Evolutionary conservation across 1,284 basidiomycete species (phyloP).

Genomic region (Pseudozyma sp.): DNA sequence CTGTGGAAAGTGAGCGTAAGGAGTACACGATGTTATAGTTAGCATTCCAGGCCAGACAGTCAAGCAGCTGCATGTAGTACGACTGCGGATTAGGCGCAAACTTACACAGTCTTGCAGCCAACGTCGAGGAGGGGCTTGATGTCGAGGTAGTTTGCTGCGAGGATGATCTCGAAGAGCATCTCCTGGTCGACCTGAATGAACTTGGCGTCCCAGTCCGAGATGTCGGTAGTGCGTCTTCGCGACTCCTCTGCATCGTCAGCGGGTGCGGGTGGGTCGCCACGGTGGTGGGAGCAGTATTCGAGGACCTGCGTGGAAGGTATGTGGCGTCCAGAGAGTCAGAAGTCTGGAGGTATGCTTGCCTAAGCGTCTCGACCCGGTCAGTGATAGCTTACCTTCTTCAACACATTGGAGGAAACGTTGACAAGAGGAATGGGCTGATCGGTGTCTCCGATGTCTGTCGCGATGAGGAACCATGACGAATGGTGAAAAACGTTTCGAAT

Average conservation of each 20-base stretch:
- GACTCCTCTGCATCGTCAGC: slow-evolving; percentile 82
- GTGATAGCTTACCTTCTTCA: slow-evolving; percentile 82
- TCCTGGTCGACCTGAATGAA: slow-evolving; percentile 93
- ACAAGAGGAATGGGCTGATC: slow-evolving; percentile 91
- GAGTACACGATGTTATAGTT: neutral
- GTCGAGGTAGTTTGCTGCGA: slow-evolving; percentile 99
- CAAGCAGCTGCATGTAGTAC: too few species aligned
- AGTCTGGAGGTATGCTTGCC: neutral
- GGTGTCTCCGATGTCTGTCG: slow-evolving; percentile 63
- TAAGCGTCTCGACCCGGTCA: neutral
- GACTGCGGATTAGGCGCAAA: neutral
- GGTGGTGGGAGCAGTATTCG: slow-evolving; percentile 99
- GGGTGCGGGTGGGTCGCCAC: slow-evolving; percentile 91
- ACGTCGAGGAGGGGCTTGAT: slow-evolving; percentile 99
- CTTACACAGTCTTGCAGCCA: slow-evolving; percentile 93
- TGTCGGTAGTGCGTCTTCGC: slow-evolving; percentile 96
- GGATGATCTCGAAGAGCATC: slow-evolving; percentile 98
- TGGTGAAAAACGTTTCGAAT: neutral
- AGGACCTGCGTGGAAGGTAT: slow-evolving; percentile 77
- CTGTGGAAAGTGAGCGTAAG: slow-evolving; percentile 21
- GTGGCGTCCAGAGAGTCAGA: neutral
- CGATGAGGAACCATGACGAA: neutral
- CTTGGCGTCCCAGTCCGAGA: slow-evolving; percentile 99
- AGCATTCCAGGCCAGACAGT: neutral
- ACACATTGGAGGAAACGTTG: slow-evolving; percentile 93